Evolutionary conservation across 2,329 filamentous ascomycete species (phyloP).

Genomic region (Graphilbum fragrans): DNA sequence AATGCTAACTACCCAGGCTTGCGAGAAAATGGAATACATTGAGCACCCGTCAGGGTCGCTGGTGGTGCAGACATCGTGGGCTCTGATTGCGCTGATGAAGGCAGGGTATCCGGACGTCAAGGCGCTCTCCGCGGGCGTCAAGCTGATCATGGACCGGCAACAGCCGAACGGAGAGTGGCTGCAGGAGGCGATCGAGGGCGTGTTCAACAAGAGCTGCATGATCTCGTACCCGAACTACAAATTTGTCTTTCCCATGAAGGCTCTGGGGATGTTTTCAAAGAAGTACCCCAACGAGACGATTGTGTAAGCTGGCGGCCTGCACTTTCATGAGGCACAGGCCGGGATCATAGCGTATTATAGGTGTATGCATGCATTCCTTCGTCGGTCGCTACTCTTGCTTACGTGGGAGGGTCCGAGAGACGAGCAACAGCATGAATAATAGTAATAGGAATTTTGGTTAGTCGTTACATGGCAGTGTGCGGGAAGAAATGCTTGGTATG

Average conservation of each 20-base stretch:
- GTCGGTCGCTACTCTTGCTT: too few species aligned
- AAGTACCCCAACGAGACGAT: constrained; percentile 56
- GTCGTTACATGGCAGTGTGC: too few species aligned
- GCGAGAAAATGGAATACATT: constrained; percentile 62
- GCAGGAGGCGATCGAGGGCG: constrained; percentile 91
- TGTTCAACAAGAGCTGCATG: constrained; percentile 99
- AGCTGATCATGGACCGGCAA: constrained; percentile 75
- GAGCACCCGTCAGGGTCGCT: constrained; percentile 68
- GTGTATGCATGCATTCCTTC: too few species aligned
- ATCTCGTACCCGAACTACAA: constrained; percentile 99
- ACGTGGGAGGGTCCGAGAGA: too few species aligned
- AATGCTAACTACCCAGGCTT: constrained; percentile 38
- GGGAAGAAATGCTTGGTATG: too few species aligned
- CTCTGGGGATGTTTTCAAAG: constrained; percentile 75
- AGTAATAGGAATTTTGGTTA: too few species aligned
- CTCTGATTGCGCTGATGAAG: constrained; percentile 68
- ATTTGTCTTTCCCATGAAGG: constrained; percentile 89
- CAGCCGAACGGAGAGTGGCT: constrained; percentile 85
- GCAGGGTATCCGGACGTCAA: constrained; percentile 67
- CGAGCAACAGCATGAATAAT: too few species aligned
- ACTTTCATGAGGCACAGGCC: not conserved
- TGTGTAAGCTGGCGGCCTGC: constrained; percentile 5
- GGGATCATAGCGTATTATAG: too few species aligned
- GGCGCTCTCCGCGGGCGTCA: constrained; percentile 61
- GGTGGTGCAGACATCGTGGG: constrained; percentile 93